Conservation (phyloP, 306 rosid species). For the Dalbergia cultrata region DNA sequence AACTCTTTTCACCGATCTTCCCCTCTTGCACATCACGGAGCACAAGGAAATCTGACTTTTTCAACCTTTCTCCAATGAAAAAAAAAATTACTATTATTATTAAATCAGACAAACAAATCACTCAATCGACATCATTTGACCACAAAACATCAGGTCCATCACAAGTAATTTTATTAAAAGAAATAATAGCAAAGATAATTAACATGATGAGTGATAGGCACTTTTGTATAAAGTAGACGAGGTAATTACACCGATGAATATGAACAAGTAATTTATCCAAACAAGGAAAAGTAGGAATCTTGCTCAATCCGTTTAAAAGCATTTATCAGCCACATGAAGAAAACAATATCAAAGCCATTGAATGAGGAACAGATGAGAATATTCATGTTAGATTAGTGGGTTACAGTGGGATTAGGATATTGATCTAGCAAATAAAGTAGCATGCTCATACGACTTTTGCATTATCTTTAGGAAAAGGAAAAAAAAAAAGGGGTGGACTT, state of each 20-base stretch:
- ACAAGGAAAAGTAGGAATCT: slow-evolving; percentile 46
- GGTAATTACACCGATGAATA: slow-evolving; percentile 38
- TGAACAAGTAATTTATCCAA: slow-evolving; percentile 48
- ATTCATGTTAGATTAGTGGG: slow-evolving; percentile 73
- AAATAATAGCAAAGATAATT: slow-evolving; percentile 40
- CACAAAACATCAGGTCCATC: slow-evolving; percentile 49
- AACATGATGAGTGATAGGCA: slow-evolving; percentile 39
- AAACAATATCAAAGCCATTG: slow-evolving; percentile 51
- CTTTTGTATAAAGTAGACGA: slow-evolving; percentile 30
- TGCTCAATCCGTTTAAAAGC: slow-evolving; percentile 41
- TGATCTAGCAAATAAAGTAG: slow-evolving; percentile 56
- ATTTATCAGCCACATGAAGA: slow-evolving; percentile 34
- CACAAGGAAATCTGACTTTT: slow-evolving; percentile 66
- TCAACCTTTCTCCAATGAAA: slow-evolving; percentile 47
- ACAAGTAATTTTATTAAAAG: slow-evolving; percentile 21
- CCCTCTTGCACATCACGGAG: slow-evolving; percentile 59
- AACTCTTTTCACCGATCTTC: slow-evolving; percentile 49
- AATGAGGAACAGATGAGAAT: slow-evolving; percentile 55
- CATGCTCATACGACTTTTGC: slow-evolving; percentile 59
- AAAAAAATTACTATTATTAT: slow-evolving; percentile 39
- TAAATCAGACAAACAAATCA: slow-evolving; percentile 45
- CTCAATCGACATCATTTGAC: slow-evolving; percentile 49
- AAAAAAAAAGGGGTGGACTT: slow-evolving; percentile 2
- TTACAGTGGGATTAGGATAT: slow-evolving; percentile 68
- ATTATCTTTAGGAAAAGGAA: slow-evolving; percentile 47